Base-by-base conservation (phyloP, 169 alveolate genomes). In the Amoebophrya sp. region DNA sequence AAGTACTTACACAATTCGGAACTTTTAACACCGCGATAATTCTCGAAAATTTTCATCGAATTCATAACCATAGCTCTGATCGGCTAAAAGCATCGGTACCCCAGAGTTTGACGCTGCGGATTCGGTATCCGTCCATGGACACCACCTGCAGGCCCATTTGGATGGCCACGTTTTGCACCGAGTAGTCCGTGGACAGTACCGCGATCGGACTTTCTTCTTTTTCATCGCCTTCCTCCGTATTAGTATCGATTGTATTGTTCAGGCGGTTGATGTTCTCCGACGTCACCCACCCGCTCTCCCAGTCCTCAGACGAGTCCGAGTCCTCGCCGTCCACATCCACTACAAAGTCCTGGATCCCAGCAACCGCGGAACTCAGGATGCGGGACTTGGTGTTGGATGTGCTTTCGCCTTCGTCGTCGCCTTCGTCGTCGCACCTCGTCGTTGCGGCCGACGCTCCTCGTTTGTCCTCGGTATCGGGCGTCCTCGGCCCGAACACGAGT, bases 111-210 rank as follows among this genome's bases (percentile, higher is more conserved):
- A 92, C 92, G 20, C 91, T 89, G 2, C 92, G 90, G 48, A 93
- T 88, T 31, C 43, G 88, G n/a, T 40, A 31, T 23, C 94, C 94
- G 90, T 93, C 94, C 4, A 91, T 87, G 0, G 93, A n/a, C 40
- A 93, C 48, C 39, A 95, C 91, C 40, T 93, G 92, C 48, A 96
- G 92, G 23, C 98, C 98, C 91, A 95, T 93, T 91, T 96, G 95
- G 45, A 95, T 91, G 26, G 93, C 89, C 31, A 95, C 97, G 90
- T 96, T 96, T 88, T 96, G 96, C 90, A 96, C 92, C 5, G 97
- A 95, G 92, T 92, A 96, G 88, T 96, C 98, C 78, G 95, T 92
- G 0, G 97, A 94, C 88, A 94, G 89, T 91, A 95, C 90, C 18
- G 93, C 45, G 41, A 96, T 96, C 38, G 91, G 92, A 0, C 48